Conservation (phyloP, 257 asterid species). For the Osmanthus fragrans region DNA sequence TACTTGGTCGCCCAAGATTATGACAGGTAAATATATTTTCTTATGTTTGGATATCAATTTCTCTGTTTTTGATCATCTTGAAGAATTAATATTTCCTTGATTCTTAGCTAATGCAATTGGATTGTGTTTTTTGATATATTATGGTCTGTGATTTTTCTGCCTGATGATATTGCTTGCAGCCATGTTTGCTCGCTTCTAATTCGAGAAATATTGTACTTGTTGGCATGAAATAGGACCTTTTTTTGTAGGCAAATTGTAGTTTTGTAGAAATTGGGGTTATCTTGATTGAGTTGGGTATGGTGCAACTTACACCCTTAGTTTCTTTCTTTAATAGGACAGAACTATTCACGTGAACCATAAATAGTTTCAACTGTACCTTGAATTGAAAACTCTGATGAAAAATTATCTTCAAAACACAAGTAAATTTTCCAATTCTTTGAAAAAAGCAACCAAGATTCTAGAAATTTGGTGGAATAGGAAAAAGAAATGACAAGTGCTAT, state of each 20-base stretch:
- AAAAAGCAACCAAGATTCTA: conserved; percentile 22
- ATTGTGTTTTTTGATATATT: conserved; percentile 12
- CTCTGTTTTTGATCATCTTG: conserved; percentile 16
- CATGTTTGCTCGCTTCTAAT: conserved; percentile 10
- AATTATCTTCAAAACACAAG: conserved; percentile 34
- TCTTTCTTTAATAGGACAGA: conserved; percentile 20
- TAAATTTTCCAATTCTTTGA: conserved; percentile 25
- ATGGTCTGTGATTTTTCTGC: conserved; percentile 13
- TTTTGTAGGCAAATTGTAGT: conserved; percentile 21
- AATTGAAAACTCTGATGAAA: conserved; percentile 18
- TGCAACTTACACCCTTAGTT: conserved; percentile 20
- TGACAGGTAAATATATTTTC: conserved; percentile 65
- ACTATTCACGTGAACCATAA: conserved; percentile 37
- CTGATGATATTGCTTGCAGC: conserved; percentile 7
- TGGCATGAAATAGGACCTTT: conserved; percentile 29
- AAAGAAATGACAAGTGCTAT: not conserved
- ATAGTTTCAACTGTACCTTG: conserved; percentile 21
- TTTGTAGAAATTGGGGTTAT: conserved; percentile 17
- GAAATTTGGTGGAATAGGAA: not conserved
- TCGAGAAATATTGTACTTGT: conserved; percentile 17
- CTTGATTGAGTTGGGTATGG: conserved; percentile 53
- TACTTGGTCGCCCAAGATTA: conserved; percentile 68
- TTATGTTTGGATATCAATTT: conserved; percentile 17
- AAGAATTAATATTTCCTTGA: not conserved
- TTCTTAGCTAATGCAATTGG: conserved; percentile 7